Percentiles rank a stretch among this genome's conserved stretches.
These are phyloP conservation scores for Neonectria faginata DNA, from an alignment of 2,329 filamentous ascomycete species.

Conservation along the genomic window DNA sequence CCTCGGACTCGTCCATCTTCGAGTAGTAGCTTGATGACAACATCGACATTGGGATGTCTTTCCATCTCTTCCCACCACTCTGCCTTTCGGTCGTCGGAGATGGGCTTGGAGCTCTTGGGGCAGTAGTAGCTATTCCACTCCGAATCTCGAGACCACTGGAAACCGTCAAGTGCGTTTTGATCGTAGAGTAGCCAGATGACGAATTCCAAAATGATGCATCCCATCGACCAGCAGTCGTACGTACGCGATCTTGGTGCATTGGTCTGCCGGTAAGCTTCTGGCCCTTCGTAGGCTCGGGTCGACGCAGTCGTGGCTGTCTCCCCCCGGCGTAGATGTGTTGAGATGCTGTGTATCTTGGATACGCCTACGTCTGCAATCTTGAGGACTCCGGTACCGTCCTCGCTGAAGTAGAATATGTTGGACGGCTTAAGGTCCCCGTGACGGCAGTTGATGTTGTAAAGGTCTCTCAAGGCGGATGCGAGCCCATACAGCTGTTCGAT, in stretches of 20 bases:
- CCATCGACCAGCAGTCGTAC: constrained; percentile 50
- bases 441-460: constrained; percentile 21
- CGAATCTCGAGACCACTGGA: constrained; percentile 13
- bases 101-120: neutral
- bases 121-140: constrained; percentile 8
- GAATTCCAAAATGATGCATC: constrained; percentile 47
- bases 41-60: constrained; percentile 18
- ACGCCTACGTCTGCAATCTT: constrained; percentile 33
- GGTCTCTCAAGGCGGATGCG: neutral
- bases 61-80: constrained; percentile 11
- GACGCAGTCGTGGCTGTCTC: constrained; percentile 13
- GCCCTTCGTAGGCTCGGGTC: constrained; percentile 9
- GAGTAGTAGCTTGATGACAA: neutral
- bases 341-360: constrained; percentile 23
- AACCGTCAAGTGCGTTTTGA: constrained; percentile 14
- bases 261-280: constrained; percentile 5
- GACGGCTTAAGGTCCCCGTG: constrained; percentile 35
- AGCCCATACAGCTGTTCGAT: constrained; percentile 14
- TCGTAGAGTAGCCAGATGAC: constrained; percentile 46
- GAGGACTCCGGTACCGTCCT: constrained; percentile 19
- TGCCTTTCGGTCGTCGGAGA: neutral
- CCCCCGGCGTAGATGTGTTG: constrained; percentile 4
- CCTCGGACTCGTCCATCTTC: constrained; percentile 12
- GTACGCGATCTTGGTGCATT: constrained; percentile 31
- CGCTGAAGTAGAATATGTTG: constrained; percentile 26